These are phyloP conservation scores for Dendrobium nobile DNA, from an alignment of 106 monocot species.

Conservation along the genomic window DNA sequence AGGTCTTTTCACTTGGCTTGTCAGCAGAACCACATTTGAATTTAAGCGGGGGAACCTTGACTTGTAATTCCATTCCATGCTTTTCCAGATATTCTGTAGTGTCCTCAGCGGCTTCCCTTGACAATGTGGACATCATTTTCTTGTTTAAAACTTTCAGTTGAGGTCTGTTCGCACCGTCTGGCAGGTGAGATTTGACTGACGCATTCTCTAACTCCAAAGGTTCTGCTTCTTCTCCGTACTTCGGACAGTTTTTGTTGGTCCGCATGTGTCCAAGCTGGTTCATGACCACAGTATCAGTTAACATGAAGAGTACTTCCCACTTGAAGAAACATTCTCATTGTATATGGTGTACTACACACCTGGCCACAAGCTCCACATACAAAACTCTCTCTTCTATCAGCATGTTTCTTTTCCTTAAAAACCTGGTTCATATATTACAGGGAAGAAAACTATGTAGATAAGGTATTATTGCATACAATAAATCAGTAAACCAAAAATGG, in stretches of 20 bases:
- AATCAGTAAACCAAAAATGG: neutral
- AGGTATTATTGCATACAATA: too few species aligned
- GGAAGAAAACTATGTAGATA: neutral
- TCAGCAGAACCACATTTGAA: slow-evolving; percentile 66
- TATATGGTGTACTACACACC: slow-evolving; percentile 30
- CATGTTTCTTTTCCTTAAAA: slow-evolving; percentile 72
- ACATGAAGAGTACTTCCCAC: neutral
- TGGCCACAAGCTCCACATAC: slow-evolving; percentile 95
- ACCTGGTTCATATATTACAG: slow-evolving; percentile 12
- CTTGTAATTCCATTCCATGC: slow-evolving; percentile 17
- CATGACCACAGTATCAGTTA: slow-evolving; percentile 20
- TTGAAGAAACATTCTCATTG: neutral
- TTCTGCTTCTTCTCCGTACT: slow-evolving; percentile 77
- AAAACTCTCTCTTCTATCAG: slow-evolving; percentile 72
- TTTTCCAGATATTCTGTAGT: slow-evolving; percentile 36
- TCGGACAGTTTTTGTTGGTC: slow-evolving; percentile 97
- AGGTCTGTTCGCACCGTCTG: slow-evolving; percentile 29
- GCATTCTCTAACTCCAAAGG: slow-evolving; percentile 37
- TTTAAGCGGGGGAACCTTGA: slow-evolving; percentile 60
- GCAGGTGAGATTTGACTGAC: slow-evolving; percentile 24
- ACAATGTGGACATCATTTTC: slow-evolving; percentile 37
- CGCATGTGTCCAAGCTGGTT: slow-evolving; percentile 89
- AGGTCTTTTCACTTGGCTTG: slow-evolving; percentile 36
- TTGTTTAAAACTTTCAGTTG: slow-evolving; percentile 54
- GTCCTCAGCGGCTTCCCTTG: slow-evolving; percentile 18